A percentile compares a stretch with the other conserved stretches of the same genome.
phyloP scores from a whole-genome alignment of 176 grass and related monocot genomes.

The Cenchrus purpureus region DNA sequence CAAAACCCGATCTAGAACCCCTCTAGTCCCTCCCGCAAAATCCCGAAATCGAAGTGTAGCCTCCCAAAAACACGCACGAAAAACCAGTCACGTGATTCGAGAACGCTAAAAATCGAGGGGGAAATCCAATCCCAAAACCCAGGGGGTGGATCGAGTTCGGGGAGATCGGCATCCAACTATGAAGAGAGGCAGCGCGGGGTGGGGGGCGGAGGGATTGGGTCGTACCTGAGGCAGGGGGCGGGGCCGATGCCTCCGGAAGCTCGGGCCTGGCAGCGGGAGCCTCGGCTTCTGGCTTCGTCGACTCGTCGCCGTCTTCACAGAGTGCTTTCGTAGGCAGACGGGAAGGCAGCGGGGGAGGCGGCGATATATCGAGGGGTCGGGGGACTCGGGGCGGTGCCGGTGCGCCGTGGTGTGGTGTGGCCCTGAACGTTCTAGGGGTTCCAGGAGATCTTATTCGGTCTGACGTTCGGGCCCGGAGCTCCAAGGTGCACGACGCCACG shows the following conservation, averaged over 20 bases:
- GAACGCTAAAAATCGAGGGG: not conserved
- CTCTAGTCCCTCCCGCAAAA: not conserved
- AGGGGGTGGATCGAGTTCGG: not conserved
- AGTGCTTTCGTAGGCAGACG: not conserved
- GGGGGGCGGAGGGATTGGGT: not conserved
- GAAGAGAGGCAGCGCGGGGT: not conserved
- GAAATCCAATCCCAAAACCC: not conserved
- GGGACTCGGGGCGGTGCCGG: not conserved
- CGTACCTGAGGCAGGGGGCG: conserved; percentile 35
- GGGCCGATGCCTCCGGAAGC: not conserved
- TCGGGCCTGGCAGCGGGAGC: not conserved
- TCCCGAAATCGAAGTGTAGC: not conserved
- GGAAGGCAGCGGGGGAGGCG: not conserved
- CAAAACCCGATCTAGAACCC: conserved; percentile 51
- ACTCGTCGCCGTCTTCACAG: not conserved
- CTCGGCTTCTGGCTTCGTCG: not conserved
- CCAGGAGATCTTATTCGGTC: not conserved
- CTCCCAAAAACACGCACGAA: not conserved
- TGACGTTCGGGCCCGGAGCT: not conserved
- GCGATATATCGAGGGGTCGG: conserved; percentile 13
- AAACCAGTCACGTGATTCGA: not conserved
- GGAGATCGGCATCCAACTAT: not conserved
- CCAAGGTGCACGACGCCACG: not conserved
- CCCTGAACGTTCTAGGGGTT: conserved; percentile 14
- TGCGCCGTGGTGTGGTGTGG: conserved; percentile 23